Evolutionary conservation across 805 yeast genomes (phyloP).

Genomic region (Saturnispora quitensis): DNA sequence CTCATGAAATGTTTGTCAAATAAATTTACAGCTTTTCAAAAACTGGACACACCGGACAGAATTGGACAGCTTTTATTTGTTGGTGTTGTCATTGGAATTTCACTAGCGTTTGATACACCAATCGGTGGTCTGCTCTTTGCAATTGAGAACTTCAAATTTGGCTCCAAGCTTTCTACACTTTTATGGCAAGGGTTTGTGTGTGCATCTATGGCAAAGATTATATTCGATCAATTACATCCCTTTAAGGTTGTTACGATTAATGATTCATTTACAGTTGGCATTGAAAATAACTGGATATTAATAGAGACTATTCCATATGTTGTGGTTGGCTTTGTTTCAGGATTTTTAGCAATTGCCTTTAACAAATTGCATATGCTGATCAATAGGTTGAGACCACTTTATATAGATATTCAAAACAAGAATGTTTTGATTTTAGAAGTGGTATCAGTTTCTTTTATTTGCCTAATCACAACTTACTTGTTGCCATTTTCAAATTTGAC

Average conservation of each 20-base stretch:
- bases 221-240: constrained; percentile 44
- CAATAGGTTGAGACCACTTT: constrained; percentile 26
- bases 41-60: constrained; percentile 41
- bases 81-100: constrained; percentile 75
- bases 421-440: constrained; percentile 40
- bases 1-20: constrained; percentile 27
- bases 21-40: constrained; percentile 8
- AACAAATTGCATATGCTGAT: constrained; percentile 38
- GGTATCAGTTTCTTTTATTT: constrained; percentile 33
- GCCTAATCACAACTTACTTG: constrained; percentile 50
- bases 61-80: constrained; percentile 62
- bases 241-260: constrained; percentile 34
- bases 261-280: constrained; percentile 51
- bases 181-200: constrained; percentile 83
- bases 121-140: constrained; percentile 82
- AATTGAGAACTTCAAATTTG: constrained; percentile 57
- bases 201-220: constrained; percentile 62
- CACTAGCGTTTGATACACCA: constrained; percentile 81
- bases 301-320: constrained; percentile 67
- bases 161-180: constrained; percentile 50
- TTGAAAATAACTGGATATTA: constrained; percentile 63
- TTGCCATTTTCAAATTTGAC: constrained; percentile 38
- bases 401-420: constrained; percentile 20
- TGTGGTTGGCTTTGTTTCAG: constrained; percentile 63
- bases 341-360: constrained; percentile 50